These are phyloP conservation scores for Pyrrhoderma lamaoense DNA, from an alignment of 1,284 basidiomycete genomes.

Conservation along the genomic window DNA sequence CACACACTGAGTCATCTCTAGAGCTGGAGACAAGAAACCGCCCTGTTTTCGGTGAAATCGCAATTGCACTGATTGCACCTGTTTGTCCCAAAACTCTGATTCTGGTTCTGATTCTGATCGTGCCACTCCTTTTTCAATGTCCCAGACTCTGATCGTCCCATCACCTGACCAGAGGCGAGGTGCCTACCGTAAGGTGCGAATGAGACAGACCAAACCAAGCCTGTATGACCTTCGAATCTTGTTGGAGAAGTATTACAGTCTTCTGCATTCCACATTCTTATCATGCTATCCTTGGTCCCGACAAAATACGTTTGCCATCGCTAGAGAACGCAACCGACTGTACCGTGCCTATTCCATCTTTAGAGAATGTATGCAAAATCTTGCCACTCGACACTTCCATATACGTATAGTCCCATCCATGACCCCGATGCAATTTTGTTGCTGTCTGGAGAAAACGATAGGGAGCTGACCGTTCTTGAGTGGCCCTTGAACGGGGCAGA, in stretches of 20 bases:
- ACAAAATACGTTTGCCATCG: not conserved
- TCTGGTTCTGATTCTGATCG: too few relatives aligned
- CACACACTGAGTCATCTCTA: too few relatives aligned
- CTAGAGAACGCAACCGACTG: too few relatives aligned
- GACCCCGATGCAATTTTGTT: not conserved
- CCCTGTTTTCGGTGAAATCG: too few relatives aligned
- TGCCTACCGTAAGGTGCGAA: too few relatives aligned
- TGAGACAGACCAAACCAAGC: not conserved
- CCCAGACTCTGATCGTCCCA: not conserved
- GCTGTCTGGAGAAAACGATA: constrained; percentile 4
- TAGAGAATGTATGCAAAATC: too few relatives aligned
- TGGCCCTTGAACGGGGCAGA: not conserved
- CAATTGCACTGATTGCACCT: too few relatives aligned
- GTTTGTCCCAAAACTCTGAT: too few relatives aligned
- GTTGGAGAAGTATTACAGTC: too few relatives aligned
- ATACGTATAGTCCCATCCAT: not conserved
- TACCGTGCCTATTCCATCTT: too few relatives aligned
- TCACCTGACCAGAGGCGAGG: not conserved
- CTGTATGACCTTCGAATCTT: constrained; percentile 2
- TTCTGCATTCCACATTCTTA: not conserved
- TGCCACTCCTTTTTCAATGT: too few relatives aligned
- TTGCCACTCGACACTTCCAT: not conserved
- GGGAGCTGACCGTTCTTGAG: not conserved
- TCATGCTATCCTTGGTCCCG: not conserved
- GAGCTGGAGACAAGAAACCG: too few relatives aligned